Evolutionary conservation across 495 filamentous ascomycete species (phyloP), one percentile per base, ranked within the genome.

Genomic region (Penicillium pulvis): DNA sequence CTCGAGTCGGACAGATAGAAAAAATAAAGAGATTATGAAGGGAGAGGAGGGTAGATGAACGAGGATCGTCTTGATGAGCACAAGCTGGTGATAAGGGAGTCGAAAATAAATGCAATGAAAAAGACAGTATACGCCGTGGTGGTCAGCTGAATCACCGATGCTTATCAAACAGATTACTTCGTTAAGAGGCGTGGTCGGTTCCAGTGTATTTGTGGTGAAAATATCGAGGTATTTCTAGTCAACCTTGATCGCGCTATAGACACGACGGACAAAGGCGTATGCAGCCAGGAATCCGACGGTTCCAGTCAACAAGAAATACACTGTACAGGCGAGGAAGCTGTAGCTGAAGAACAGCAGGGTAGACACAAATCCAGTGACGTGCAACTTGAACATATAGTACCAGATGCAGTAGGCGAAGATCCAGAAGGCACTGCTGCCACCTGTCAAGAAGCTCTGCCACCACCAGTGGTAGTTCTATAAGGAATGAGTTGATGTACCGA

Each of bases 391-490:
- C 62, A 85, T 82, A 75, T 91, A 96, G 75, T 95, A 97, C 86
- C 90, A 96, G 45, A 88, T 77, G 65, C 89, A 90, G 72, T 96
- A 96, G 41, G 84, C 65, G 68, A 93, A 95, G 41, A 97, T 85
- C 92, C 92, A 97, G 59, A 91, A 72, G 2, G 88, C 85, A 60
- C 85, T 89, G 63, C 88, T 87, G 51, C 87, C 88, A 43, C 93
- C 93, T 16, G 93, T 84, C 39, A 92, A 71, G 77, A 97, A 94
- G 61, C 88, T 91, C 68, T 91, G 89, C 92, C 92, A 96, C 91
- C 90, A 95, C 93, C 93, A 97, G 70, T 94, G 83, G 72, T 96
- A 91, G 69, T 96, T 93, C 86, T 92, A 47, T 10, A 54, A 26
- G 23, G 47, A 6, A 12, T 44, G 11, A 24, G 23, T 23, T 44